phyloP scores from a whole-genome alignment of 352 stramenopile genomes.

The Phytopythium kandeliae region DNA sequence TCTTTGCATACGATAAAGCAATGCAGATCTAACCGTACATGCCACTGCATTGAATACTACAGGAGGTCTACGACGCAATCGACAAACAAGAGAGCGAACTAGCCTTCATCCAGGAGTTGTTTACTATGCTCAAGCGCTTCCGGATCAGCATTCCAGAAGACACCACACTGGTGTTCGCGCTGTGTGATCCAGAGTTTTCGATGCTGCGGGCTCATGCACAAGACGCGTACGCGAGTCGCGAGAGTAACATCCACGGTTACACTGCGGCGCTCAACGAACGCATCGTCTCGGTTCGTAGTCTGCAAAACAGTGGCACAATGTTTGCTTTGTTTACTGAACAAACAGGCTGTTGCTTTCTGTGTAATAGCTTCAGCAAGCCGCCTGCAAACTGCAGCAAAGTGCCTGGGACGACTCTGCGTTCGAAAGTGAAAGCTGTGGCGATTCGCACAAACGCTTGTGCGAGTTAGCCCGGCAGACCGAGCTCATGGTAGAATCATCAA shows the following conservation, averaged over 20 bases:
- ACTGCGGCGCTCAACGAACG: conserved; percentile 13
- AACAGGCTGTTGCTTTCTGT: neutral
- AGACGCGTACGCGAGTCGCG: conserved; percentile 19
- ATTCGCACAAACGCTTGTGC: neutral
- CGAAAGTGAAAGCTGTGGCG: neutral
- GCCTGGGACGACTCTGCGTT: neutral
- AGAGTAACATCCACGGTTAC: conserved; percentile 28
- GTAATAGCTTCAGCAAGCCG: neutral
- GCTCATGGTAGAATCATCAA: neutral
- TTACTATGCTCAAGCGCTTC: conserved; percentile 24
- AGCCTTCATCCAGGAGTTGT: conserved; percentile 38
- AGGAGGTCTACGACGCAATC: conserved; percentile 44
- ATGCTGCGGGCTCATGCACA: conserved; percentile 26
- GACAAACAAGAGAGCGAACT: conserved; percentile 45
- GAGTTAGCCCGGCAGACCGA: neutral
- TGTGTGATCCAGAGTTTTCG: conserved; percentile 42
- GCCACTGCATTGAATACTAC: neutral
- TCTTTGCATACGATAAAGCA: neutral
- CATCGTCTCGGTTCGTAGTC: conserved; percentile 10
- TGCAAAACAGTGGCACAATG: no score
- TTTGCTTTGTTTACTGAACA: neutral
- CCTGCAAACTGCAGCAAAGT: neutral
- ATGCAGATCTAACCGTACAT: neutral
- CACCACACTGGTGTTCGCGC: conserved; percentile 20
- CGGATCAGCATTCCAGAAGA: conserved; percentile 24